Conservation (phyloP, 169 alveolate species). For the Plasmodium vivax region DNA sequence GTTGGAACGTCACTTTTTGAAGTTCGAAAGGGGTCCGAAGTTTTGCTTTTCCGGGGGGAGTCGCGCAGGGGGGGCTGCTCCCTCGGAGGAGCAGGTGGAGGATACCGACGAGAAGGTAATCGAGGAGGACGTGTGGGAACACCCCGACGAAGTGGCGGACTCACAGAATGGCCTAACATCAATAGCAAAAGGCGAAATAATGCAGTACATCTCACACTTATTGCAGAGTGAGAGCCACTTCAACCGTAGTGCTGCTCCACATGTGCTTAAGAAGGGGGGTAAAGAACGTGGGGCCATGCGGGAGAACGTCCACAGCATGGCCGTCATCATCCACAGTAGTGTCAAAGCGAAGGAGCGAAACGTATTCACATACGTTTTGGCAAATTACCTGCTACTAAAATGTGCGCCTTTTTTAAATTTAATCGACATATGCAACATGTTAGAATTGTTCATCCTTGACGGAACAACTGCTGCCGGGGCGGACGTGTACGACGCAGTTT, state of each 20-base stretch:
- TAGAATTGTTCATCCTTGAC: conserved; percentile 34
- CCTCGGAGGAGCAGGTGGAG: not conserved
- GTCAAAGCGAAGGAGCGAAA: conserved; percentile 13
- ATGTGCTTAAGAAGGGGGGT: not conserved
- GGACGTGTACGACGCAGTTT: not conserved
- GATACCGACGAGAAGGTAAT: not conserved
- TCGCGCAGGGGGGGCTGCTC: not conserved
- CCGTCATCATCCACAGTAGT: conserved; percentile 43
- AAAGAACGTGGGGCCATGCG: conserved; percentile 19
- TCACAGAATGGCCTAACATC: not conserved
- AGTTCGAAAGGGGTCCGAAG: conserved; percentile 16
- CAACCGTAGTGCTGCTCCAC: not conserved
- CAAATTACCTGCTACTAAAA: conserved; percentile 43
- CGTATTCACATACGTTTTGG: conserved; percentile 32
- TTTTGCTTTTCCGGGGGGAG: not conserved
- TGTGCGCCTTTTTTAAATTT: conserved; percentile 44
- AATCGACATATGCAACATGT: conserved; percentile 62
- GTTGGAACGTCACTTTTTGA: conserved; percentile 30
- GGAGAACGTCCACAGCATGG: conserved; percentile 50
- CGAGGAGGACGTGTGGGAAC: not conserved
- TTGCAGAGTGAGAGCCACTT: not conserved
- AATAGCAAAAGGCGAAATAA: conserved; percentile 2
- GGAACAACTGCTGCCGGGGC: not conserved
- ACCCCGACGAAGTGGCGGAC: not conserved
- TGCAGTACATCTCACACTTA: not conserved